Evolutionary conservation across 2,329 filamentous ascomycete genomes (phyloP), one percentile per base, ranked within the genome.

Genomic region (Fusarium cicatricum): DNA sequence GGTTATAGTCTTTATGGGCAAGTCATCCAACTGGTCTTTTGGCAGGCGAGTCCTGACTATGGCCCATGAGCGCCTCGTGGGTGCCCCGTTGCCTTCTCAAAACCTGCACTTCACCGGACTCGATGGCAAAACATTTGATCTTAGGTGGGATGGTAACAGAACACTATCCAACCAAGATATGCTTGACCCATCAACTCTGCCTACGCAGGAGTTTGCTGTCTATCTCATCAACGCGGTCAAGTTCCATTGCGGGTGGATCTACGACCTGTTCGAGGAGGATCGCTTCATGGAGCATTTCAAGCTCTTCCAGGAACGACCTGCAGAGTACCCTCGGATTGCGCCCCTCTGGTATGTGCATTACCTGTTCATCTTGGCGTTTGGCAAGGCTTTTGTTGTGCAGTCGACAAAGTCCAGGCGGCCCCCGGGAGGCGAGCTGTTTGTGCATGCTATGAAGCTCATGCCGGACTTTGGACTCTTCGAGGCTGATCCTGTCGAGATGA

Each of bases 331-430:
- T 2, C 45, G 34, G 2, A 14, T 41, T 5, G 45, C 51, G 0
- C 42, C 63, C 10, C 38, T 66, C 4, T 66, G 63, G 63, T 62
- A 64, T 36, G 21, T 64, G 8, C 63, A 66, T 31, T 66, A 66
- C 9, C 53, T 66, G 7, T 37, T 66, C 11, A 42, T 66, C 4
- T 23, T 66, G 15, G 63, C 63, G 2, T 53, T 66, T 17, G 63
- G 63, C 2, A 64, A 66, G 10, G 56, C 63, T 0, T 66, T 66
- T 32, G 57, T 66, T 17, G 57, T 62, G 2, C 63, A 66, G 7
- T 56, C 53, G 2, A 56, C 52, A 4, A 66, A 64, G 15, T 59
- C 60, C 4, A 45, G 19, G 11, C 40, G 48, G 1, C 63, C 63
- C 21, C 62, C 63, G 7, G 63, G 63, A 0, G 45, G 37, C 0